Conservation (phyloP, 2,329 filamentous ascomycete genomes). For the Aspergillus fumigatiaffinis region DNA sequence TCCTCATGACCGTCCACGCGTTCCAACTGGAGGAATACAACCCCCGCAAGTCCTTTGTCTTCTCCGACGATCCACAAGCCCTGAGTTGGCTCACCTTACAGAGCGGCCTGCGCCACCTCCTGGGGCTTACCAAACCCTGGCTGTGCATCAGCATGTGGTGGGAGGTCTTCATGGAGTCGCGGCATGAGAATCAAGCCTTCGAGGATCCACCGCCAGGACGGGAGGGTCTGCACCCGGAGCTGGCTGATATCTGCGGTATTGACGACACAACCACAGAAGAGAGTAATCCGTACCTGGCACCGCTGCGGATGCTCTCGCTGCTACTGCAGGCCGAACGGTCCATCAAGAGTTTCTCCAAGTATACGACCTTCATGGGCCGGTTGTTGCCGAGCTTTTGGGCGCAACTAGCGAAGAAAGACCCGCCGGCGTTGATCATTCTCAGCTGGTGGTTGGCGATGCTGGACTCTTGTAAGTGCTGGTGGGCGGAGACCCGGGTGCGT, state of each 20-base stretch:
- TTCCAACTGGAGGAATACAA: constrained; percentile 29
- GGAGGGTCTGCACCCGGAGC: constrained; percentile 24
- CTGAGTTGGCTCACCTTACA: constrained; percentile 38
- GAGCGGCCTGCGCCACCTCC: constrained; percentile 30
- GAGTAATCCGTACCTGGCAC: constrained; percentile 35
- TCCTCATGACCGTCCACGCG: constrained; percentile 34
- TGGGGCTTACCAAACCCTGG: constrained; percentile 22
- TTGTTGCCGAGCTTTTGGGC: constrained; percentile 27
- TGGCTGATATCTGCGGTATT: constrained; percentile 36
- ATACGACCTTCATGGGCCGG: constrained; percentile 33
- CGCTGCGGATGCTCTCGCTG: constrained; percentile 30
- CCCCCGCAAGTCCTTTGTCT: constrained; percentile 33
- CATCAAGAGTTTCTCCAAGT: constrained; percentile 20
- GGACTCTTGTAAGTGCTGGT: constrained; percentile 24
- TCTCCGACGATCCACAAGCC: constrained; percentile 26
- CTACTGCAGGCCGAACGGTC: constrained; percentile 27
- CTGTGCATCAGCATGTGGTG: constrained; percentile 34
- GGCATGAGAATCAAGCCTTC: constrained; percentile 19
- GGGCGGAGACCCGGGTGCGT: constrained; percentile 26
- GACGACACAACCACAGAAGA: constrained; percentile 23
- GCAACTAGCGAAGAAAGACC: constrained; percentile 27
- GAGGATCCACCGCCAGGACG: constrained; percentile 27
- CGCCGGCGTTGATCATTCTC: constrained; percentile 31
- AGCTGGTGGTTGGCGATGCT: constrained; percentile 33
- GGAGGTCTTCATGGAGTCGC: constrained; percentile 25